phyloP scores from a whole-genome alignment of 1,284 basidiomycete genomes.

The Coniophora puteana region DNA sequence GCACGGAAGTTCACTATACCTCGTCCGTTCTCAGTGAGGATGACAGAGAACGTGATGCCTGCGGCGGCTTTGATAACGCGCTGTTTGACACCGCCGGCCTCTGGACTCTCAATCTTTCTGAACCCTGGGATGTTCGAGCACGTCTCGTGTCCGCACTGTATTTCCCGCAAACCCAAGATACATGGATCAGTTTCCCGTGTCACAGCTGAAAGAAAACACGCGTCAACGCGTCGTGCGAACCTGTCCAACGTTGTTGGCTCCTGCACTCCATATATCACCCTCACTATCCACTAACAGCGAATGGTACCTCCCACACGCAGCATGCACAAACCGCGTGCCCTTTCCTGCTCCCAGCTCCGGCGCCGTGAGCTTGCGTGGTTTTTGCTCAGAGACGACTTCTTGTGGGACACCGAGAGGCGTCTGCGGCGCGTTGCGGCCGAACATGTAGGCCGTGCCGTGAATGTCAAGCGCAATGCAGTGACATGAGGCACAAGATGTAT shows the following conservation, averaged over 20 bases:
- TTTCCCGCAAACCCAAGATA: too few relatives aligned
- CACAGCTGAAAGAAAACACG: constrained; percentile 2
- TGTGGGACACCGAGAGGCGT: constrained; percentile 54
- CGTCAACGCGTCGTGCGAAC: constrained; percentile 33
- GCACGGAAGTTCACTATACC: too few relatives aligned
- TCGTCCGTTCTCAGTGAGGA: constrained; percentile 78
- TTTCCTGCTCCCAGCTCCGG: constrained; percentile 56
- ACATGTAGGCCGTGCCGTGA: constrained; percentile 80
- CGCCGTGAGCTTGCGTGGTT: constrained; percentile 61
- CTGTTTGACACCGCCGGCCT: constrained; percentile 53
- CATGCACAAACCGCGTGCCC: constrained; percentile 71
- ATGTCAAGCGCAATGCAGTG: constrained; percentile 75
- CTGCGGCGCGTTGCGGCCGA: constrained; percentile 74
- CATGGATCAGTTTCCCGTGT: constrained; percentile 20
- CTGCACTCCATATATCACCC: constrained; percentile 82
- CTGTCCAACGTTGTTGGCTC: constrained; percentile 83
- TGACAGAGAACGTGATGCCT: constrained; percentile 80
- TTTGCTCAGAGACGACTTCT: constrained; percentile 68
- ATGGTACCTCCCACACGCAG: constrained; percentile 81
- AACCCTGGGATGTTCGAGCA: constrained; percentile 65
- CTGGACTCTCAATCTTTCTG: constrained; percentile 57
- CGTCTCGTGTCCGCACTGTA: constrained; percentile 67
- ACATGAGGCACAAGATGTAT: constrained; percentile 71
- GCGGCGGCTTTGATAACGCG: constrained; percentile 72
- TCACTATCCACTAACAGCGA: constrained; percentile 79